Percentiles rank a stretch among this genome's conserved stretches.
Evolutionary conservation across 306 rosid species (phyloP).

Genomic region (Cucurbita moschata): DNA sequence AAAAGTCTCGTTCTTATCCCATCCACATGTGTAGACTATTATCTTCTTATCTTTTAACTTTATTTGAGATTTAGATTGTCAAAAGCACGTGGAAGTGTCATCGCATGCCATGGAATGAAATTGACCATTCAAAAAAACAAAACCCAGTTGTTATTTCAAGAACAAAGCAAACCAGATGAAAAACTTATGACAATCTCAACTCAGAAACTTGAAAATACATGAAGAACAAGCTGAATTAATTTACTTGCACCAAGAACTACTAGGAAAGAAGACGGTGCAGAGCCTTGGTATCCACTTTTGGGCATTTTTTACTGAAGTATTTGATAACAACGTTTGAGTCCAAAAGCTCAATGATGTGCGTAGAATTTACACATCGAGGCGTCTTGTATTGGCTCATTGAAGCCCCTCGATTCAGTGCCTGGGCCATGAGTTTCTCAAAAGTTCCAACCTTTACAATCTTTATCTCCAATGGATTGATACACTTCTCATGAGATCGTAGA

Average conservation of each 20-base stretch:
- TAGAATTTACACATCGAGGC: constrained; percentile 33
- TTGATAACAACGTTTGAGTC: constrained; percentile 20
- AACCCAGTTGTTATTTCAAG: too few species aligned
- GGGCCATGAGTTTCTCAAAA: constrained; percentile 44
- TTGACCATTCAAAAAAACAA: too few species aligned
- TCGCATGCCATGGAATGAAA: too few species aligned
- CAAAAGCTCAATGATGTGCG: constrained; percentile 18
- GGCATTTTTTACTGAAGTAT: constrained; percentile 31
- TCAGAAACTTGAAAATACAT: neutral
- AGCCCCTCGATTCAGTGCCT: constrained; percentile 32
- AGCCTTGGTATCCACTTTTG: constrained; percentile 33
- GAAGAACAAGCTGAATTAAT: too few species aligned
- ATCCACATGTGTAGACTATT: too few species aligned
- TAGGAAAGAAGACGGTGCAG: neutral
- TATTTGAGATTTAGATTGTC: too few species aligned
- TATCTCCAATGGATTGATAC: constrained; percentile 42
- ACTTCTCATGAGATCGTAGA: constrained; percentile 27
- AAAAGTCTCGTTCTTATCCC: too few species aligned
- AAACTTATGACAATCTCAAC: too few species aligned
- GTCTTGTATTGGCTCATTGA: constrained; percentile 56
- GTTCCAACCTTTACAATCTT: constrained; percentile 42
- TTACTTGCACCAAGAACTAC: too few species aligned
- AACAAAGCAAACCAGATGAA: too few species aligned
- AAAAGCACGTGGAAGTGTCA: too few species aligned
- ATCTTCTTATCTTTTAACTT: too few species aligned